These are phyloP conservation scores for Alternaria sp. DNA, from an alignment of 2,329 filamentous ascomycete species.

Conservation along the genomic window DNA sequence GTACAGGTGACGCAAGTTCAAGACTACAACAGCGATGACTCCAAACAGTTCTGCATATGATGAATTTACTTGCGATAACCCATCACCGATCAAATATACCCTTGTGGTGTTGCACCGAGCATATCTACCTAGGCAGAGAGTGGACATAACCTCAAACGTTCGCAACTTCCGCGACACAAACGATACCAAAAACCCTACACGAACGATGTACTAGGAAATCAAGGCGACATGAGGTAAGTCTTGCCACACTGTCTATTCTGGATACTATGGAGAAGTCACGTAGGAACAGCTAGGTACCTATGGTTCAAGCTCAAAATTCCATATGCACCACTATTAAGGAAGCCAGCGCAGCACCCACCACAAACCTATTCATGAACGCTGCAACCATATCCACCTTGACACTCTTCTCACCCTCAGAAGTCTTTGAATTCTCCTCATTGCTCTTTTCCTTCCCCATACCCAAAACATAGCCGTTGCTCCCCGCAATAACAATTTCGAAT, in stretches of 20 bases:
- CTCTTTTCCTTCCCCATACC: neutral
- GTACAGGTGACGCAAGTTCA: too few relatives aligned
- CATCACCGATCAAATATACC: too few relatives aligned
- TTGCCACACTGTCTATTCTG: neutral
- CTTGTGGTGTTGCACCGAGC: too few relatives aligned
- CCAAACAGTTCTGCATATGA: too few relatives aligned
- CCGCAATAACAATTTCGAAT: constrained; percentile 10
- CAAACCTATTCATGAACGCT: neutral
- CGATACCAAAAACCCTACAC: too few relatives aligned
- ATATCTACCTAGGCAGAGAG: too few relatives aligned
- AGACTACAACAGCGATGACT: too few relatives aligned
- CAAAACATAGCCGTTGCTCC: constrained; percentile 11
- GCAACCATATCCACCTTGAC: neutral
- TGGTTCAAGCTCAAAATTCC: neutral
- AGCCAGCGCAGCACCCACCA: neutral
- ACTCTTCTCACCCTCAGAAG: neutral
- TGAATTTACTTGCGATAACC: too few relatives aligned
- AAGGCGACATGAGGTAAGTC: too few relatives aligned
- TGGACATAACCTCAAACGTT: too few relatives aligned
- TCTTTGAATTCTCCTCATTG: neutral
- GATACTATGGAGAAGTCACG: neutral
- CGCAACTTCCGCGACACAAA: too few relatives aligned
- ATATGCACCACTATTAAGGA: neutral
- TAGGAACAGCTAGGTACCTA: neutral
- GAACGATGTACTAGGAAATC: too few relatives aligned